Evolutionary conservation across 2,329 filamentous ascomycete genomes (phyloP).

Genomic region (Sclerotinia trifoliorum): DNA sequence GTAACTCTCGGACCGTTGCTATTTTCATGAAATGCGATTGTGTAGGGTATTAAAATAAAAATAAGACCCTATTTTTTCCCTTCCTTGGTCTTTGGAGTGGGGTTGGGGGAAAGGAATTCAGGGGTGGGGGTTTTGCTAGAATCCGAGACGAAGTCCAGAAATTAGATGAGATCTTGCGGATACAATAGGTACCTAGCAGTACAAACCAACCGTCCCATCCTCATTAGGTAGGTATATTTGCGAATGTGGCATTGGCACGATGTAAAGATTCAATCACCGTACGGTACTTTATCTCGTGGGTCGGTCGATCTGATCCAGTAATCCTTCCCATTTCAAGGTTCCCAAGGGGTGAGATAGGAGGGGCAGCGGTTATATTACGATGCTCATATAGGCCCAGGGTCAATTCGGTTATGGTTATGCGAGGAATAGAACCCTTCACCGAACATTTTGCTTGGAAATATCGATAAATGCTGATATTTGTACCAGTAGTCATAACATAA

Average conservation of each 20-base stretch:
- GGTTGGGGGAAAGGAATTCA: not conserved
- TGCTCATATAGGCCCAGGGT: conserved; percentile 30
- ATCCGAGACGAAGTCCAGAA: conserved; percentile 18
- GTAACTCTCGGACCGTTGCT: not conserved
- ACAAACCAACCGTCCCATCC: not conserved
- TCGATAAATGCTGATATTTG: too few relatives aligned
- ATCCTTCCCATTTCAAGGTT: conserved; percentile 3
- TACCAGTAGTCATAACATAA: not conserved
- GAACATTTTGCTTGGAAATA: not conserved
- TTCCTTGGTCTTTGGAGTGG: not conserved
- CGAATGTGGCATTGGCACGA: not conserved
- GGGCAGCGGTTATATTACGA: conserved; percentile 33
- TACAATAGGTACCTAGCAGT: not conserved
- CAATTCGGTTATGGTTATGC: not conserved
- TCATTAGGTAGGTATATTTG: not conserved
- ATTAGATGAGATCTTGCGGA: conserved; percentile 30
- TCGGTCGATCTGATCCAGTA: conserved; percentile 17
- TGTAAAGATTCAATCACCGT: conserved; percentile 22
- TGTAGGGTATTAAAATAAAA: not conserved
- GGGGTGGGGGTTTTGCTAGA: not conserved
- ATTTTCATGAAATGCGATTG: not conserved
- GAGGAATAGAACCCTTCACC: not conserved
- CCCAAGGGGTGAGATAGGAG: conserved; percentile 23
- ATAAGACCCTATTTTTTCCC: not conserved
- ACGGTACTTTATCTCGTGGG: not conserved